phyloP scores from a whole-genome alignment of 139 green algal species.

The Edaphochlamys debaryana region DNA sequence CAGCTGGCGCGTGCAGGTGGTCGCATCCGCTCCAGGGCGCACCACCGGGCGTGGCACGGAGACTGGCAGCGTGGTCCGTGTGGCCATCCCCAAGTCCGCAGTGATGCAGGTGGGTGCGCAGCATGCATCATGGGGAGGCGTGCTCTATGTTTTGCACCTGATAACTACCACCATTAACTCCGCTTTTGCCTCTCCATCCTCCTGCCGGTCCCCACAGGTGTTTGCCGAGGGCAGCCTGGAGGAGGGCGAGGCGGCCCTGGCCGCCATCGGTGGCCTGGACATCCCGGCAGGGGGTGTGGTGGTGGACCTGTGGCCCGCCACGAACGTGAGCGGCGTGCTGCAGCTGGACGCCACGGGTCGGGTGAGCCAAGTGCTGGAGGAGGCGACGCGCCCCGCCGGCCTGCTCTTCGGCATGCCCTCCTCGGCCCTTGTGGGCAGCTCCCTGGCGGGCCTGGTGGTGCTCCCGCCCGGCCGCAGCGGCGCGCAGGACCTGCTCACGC shows the following conservation, averaged over 20 bases:
- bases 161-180: no score
- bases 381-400: constrained; percentile 11
- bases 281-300: no score
- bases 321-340: neutral
- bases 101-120: neutral
- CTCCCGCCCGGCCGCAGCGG: neutral
- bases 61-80: neutral
- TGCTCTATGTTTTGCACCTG: no score
- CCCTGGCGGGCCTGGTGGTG: neutral
- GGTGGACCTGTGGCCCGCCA: neutral
- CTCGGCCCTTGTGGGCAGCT: neutral
- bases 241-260: no score
- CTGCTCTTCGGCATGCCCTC: constrained; percentile 16
- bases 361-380: neutral
- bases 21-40: neutral
- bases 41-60: no score
- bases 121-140: no score
- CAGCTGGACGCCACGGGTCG: constrained; percentile 4
- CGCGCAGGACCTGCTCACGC: neutral
- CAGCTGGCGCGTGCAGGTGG: constrained; percentile 15
- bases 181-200: no score
- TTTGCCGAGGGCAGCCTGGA: no score
- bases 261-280: no score
- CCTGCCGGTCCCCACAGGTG: no score
- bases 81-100: neutral